Conservation (phyloP, 306 rosid species). For the Alnus glutinosa region DNA sequence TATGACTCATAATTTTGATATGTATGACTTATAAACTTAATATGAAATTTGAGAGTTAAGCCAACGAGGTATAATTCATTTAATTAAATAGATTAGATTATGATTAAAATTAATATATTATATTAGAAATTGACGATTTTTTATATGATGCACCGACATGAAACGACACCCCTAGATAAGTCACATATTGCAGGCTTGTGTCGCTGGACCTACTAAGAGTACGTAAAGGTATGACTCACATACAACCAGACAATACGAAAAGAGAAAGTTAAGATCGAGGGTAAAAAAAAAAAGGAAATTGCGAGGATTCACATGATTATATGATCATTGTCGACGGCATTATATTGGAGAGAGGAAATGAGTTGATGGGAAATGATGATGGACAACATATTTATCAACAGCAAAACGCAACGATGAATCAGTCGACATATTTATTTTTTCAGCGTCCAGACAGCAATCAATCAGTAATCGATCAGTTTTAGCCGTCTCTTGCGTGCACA, state of each 20-base stretch:
- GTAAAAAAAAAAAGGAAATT: neutral
- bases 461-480: neutral
- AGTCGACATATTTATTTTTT: neutral
- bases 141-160: too few species aligned
- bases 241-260: conserved; percentile 8
- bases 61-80: too few species aligned
- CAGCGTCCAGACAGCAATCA: neutral
- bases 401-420: neutral
- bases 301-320: conserved; percentile 12
- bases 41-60: too few species aligned
- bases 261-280: neutral
- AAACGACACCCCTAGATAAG: too few species aligned
- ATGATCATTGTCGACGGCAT: neutral
- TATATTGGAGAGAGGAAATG: neutral
- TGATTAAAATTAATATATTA: too few species aligned
- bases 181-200: too few species aligned
- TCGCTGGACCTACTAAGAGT: too few species aligned
- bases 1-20: too few species aligned
- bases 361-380: conserved; percentile 4
- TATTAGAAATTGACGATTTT: too few species aligned
- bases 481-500: neutral
- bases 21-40: too few species aligned
- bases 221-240: neutral
- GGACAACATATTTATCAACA: neutral
- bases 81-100: too few species aligned